phyloP scores from a whole-genome alignment of 805 yeast species.

The Candida michaelii region DNA sequence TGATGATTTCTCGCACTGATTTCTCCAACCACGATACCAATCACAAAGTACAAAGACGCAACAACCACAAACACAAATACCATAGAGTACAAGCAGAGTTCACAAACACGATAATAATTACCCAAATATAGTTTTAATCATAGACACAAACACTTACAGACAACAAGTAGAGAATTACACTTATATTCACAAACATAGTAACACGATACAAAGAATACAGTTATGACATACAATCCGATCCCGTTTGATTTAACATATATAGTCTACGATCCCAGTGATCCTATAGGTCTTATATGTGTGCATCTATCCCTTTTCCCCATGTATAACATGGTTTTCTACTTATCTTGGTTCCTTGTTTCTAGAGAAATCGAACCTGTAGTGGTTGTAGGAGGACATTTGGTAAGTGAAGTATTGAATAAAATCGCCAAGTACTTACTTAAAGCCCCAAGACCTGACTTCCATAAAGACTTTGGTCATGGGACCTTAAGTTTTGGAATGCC shows the following conservation, averaged over 20 bases:
- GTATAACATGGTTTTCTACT: conserved; percentile 69
- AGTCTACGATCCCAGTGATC: conserved; percentile 67
- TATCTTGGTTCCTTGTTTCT: conserved; percentile 79
- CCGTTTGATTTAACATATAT: conserved; percentile 90
- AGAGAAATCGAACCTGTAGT: conserved; percentile 85
- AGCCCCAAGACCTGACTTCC: conserved; percentile 73
- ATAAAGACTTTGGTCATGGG: conserved; percentile 43
- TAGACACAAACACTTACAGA: no score
- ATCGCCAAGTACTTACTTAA: conserved; percentile 60
- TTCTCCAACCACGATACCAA: no score
- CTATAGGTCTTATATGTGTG: conserved; percentile 60
- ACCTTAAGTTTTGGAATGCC: conserved; percentile 88
- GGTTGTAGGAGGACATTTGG: conserved; percentile 81
- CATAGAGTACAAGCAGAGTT: no score
- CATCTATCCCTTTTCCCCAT: conserved; percentile 81
- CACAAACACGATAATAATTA: no score
- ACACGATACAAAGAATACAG: no score
- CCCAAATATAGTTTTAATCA: no score
- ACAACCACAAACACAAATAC: no score
- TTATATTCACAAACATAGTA: no score
- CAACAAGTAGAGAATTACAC: no score
- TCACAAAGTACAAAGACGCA: no score
- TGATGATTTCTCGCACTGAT: no score
- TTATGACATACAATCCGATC: conserved; percentile 27
- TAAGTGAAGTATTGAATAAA: conserved; percentile 71